Evolutionary conservation across 2,329 filamentous ascomycete species (phyloP).

Genomic region (Karstenula rhodostoma): DNA sequence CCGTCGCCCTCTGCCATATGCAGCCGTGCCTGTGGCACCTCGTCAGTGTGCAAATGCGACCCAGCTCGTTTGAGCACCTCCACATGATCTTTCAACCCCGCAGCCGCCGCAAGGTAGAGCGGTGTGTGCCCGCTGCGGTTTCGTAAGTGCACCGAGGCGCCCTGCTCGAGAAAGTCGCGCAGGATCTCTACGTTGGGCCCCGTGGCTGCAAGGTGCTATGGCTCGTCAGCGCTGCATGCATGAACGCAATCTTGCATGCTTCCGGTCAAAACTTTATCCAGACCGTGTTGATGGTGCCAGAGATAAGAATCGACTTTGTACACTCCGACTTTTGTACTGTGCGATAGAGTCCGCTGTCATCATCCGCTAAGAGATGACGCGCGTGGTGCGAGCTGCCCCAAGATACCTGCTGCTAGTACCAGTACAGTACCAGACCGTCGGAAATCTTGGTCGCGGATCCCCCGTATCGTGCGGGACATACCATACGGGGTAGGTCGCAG

Average conservation of each 20-base stretch:
- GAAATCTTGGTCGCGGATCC: not conserved
- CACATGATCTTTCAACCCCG: constrained; percentile 64
- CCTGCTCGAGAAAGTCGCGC: constrained; percentile 63
- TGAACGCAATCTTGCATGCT: constrained; percentile 41
- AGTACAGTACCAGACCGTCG: not conserved
- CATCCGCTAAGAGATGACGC: constrained; percentile 18
- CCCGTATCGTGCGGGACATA: not conserved
- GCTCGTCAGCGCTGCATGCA: constrained; percentile 38
- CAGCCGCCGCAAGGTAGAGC: constrained; percentile 66
- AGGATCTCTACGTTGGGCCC: constrained; percentile 64
- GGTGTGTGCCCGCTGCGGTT: constrained; percentile 66
- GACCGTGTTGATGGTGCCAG: constrained; percentile 26
- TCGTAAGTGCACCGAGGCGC: constrained; percentile 66
- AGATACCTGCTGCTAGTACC: not conserved
- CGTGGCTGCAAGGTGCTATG: constrained; percentile 65
- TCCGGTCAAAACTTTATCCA: constrained; percentile 37
- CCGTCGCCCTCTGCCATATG: constrained; percentile 47
- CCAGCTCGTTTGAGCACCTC: constrained; percentile 63
- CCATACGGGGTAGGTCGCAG: not conserved
- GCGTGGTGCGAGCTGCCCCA: constrained; percentile 12
- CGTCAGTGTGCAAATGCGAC: constrained; percentile 67
- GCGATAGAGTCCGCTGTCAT: constrained; percentile 6
- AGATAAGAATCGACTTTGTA: constrained; percentile 42
- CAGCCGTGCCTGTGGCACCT: constrained; percentile 61
- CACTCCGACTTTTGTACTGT: constrained; percentile 26